Evolutionary conservation across 2,329 filamentous ascomycete species (phyloP).

Genomic region (Coniella lustricola): DNA sequence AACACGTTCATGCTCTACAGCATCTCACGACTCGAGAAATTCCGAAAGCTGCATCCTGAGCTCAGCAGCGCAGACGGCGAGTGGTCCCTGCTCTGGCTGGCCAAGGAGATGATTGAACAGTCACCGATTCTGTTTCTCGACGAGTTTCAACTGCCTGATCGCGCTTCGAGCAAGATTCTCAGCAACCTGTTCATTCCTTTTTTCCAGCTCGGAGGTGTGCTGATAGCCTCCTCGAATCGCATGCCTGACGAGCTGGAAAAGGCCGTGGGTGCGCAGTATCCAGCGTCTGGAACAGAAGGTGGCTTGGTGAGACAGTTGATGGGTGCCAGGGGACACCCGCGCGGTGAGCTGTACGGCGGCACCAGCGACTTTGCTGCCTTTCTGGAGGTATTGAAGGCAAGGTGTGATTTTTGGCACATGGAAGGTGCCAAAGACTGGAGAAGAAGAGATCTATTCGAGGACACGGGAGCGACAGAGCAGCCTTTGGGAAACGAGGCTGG

Average conservation of each 20-base stretch:
- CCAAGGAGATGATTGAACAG: constrained; percentile 66
- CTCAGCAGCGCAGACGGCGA: constrained; percentile 33
- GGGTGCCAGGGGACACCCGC: constrained; percentile 29
- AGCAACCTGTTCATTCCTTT: constrained; percentile 73
- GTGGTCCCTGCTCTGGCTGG: constrained; percentile 66
- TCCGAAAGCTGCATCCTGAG: constrained; percentile 38
- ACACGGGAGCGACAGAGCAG: constrained; percentile 1
- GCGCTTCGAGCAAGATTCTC: constrained; percentile 70
- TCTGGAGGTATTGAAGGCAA: constrained; percentile 65
- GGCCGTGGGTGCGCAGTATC: constrained; percentile 64
- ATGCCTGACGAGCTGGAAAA: constrained; percentile 78
- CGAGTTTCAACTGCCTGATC: constrained; percentile 77
- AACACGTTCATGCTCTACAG: constrained; percentile 81
- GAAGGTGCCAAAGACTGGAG: constrained; percentile 68
- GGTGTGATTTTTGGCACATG: constrained; percentile 82
- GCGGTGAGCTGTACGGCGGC: constrained; percentile 48
- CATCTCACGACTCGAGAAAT: constrained; percentile 62
- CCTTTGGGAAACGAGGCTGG: not conserved
- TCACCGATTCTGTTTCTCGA: constrained; percentile 74
- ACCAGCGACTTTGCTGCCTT: constrained; percentile 71
- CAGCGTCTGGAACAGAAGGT: constrained; percentile 42
- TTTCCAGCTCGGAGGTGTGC: constrained; percentile 74
- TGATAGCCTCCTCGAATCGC: constrained; percentile 74
- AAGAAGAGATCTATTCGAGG: constrained; percentile 37
- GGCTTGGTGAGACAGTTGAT: constrained; percentile 44